A percentile compares a stretch with the other conserved stretches of the same genome.
Evolutionary conservation across 2,329 filamentous ascomycete genomes (phyloP).

Genomic region (Nemania bipapillata): DNA sequence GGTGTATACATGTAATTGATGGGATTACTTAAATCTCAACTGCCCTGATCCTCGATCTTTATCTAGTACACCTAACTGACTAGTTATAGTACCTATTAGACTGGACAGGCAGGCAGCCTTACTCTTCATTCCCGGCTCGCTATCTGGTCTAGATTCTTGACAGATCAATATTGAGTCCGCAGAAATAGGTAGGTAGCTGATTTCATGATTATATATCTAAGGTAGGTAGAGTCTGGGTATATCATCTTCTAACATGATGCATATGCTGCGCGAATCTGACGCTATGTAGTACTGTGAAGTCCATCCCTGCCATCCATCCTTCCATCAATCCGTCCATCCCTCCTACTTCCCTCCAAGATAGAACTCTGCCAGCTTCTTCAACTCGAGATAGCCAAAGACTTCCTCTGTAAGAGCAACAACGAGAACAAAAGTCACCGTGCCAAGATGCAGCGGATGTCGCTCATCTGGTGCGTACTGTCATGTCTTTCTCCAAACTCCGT

Average conservation of each 20-base stretch:
- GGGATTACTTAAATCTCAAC: too few species aligned
- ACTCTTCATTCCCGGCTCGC: not conserved
- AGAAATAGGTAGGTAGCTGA: not conserved
- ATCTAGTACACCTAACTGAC: too few species aligned
- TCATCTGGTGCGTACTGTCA: constrained; percentile 7
- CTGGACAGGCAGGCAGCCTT: too few species aligned
- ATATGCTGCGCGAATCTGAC: constrained; percentile 24
- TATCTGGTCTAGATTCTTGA: not conserved
- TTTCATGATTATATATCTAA: constrained; percentile 27
- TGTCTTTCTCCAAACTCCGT: constrained; percentile 32
- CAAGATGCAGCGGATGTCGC: constrained; percentile 18
- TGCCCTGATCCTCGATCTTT: too few species aligned
- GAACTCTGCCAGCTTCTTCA: not conserved
- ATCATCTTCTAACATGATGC: constrained; percentile 33
- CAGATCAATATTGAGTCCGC: not conserved
- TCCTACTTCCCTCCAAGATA: constrained; percentile 1
- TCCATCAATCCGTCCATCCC: not conserved
- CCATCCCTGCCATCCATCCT: constrained; percentile 17
- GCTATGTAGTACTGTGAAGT: constrained; percentile 3
- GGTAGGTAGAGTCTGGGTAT: constrained; percentile 22
- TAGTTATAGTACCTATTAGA: too few species aligned
- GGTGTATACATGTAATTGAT: too few species aligned
- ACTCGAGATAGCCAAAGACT: not conserved
- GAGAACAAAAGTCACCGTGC: constrained; percentile 2
- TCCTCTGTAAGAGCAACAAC: not conserved